These are phyloP conservation scores for Myotisia sp. DNA, from an alignment of 2,329 filamentous ascomycete genomes.

Conservation along the genomic window DNA sequence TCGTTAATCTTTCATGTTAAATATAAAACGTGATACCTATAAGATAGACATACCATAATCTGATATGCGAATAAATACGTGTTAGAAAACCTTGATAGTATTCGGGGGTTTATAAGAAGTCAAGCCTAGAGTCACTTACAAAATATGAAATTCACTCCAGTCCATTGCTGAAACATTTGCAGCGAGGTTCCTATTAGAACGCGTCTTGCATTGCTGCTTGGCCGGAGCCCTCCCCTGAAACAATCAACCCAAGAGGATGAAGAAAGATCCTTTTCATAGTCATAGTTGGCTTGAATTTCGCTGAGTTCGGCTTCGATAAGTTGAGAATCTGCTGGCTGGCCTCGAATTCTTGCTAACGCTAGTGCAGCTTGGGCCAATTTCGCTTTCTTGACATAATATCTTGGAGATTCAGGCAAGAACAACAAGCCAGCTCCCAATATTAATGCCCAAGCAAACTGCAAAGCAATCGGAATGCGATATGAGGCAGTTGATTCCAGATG, in stretches of 20 bases:
- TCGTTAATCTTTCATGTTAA: too few species aligned
- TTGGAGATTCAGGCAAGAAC: constrained; percentile 41
- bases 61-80: not conserved
- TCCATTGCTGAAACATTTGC: constrained; percentile 62
- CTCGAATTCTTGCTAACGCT: constrained; percentile 25
- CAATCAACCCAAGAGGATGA: constrained; percentile 35
- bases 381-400: constrained; percentile 18
- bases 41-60: constrained; percentile 5
- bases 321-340: constrained; percentile 32
- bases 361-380: constrained; percentile 13
- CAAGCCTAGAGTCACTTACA: constrained; percentile 4
- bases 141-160: constrained; percentile 57
- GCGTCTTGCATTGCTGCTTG: constrained; percentile 49
- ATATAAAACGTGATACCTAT: too few species aligned
- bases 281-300: constrained; percentile 39
- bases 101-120: too few species aligned
- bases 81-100: too few species aligned
- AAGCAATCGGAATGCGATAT: constrained; percentile 50
- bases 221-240: constrained; percentile 33
- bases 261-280: constrained; percentile 33
- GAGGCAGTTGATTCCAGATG: constrained; percentile 36
- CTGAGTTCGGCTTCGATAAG: constrained; percentile 36
- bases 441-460: constrained; percentile 47
- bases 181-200: constrained; percentile 56
- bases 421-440: constrained; percentile 43